A percentile compares a stretch with the other conserved stretches of the same genome.
These are phyloP conservation scores for Macrolepiota fuliginosa DNA, from an alignment of 768 basidiomycete species.

Conservation along the genomic window DNA sequence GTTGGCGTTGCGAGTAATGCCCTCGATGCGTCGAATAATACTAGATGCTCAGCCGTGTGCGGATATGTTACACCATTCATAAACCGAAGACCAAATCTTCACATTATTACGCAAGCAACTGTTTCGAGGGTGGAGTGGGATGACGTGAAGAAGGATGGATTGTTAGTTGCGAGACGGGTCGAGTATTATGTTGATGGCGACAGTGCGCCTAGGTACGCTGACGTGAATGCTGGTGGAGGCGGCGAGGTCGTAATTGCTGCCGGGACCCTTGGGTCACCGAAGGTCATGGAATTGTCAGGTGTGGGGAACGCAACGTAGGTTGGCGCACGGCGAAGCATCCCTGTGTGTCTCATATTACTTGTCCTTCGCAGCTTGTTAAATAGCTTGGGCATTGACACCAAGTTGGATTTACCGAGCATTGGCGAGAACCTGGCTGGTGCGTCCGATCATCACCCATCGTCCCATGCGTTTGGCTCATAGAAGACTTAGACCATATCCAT, in stretches of 20 bases:
- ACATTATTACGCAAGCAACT: slow-evolving; percentile 52
- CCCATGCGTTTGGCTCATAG: neutral
- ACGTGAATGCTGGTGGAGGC: slow-evolving; percentile 35
- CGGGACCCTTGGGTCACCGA: slow-evolving; percentile 40
- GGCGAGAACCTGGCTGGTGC: slow-evolving; percentile 37
- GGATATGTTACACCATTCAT: slow-evolving; percentile 29
- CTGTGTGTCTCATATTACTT: neutral
- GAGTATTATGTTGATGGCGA: slow-evolving; percentile 32
- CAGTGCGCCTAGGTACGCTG: slow-evolving; percentile 19
- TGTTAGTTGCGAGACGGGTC: slow-evolving; percentile 42
- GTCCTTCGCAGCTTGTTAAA: slow-evolving; percentile 31
- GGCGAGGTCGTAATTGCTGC: slow-evolving; percentile 50
- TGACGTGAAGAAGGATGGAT: slow-evolving; percentile 20
- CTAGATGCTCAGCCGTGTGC: slow-evolving; percentile 30
- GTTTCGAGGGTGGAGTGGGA: slow-evolving; percentile 52
- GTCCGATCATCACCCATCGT: neutral
- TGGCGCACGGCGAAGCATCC: neutral
- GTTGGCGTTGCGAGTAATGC: slow-evolving; percentile 29
- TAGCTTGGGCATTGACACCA: slow-evolving; percentile 39
- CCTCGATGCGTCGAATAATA: slow-evolving; percentile 29
- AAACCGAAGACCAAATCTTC: slow-evolving; percentile 40
- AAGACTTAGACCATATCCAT: slow-evolving; percentile 27
- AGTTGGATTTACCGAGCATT: slow-evolving; percentile 46
- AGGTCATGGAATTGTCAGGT: slow-evolving; percentile 29
- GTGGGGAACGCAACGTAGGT: slow-evolving; percentile 30